These are phyloP conservation scores for Mycena maculata DNA, from an alignment of 768 basidiomycete genomes.

Conservation along the genomic window DNA sequence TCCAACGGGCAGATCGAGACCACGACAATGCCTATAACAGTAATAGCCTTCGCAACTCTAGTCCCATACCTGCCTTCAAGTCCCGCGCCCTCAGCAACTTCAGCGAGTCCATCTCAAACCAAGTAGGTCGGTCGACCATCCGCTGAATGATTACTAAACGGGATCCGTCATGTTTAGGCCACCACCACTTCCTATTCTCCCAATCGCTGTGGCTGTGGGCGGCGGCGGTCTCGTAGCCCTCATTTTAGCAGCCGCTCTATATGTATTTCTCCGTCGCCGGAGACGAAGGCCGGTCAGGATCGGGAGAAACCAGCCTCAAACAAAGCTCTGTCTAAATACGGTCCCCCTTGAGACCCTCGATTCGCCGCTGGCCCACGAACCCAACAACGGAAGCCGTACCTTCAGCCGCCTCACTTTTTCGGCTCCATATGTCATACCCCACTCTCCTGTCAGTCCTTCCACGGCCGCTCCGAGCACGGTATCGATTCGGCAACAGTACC, in stretches of 20 bases:
- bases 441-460: conserved; percentile 8
- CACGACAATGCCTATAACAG: neutral
- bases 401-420: conserved; percentile 32
- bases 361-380: neutral
- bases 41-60: neutral
- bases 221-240: conserved; percentile 8
- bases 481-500: conserved; percentile 30
- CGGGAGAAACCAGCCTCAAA: too few relatives aligned
- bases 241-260: neutral
- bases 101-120: neutral
- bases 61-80: conserved; percentile 1
- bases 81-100: neutral
- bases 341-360: neutral
- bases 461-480: conserved; percentile 31
- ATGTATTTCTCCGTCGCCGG: neutral
- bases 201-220: conserved; percentile 16
- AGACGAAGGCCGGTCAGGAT: neutral
- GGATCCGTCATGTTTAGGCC: neutral
- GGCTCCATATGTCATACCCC: conserved; percentile 29
- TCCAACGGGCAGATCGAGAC: conserved; percentile 10
- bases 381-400: conserved; percentile 7
- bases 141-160: neutral
- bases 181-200: conserved; percentile 16
- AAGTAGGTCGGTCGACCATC: conserved; percentile 3
- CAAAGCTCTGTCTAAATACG: too few relatives aligned